Evolutionary conservation across 768 basidiomycete genomes (phyloP).

Genomic region (Hypholoma sublateritium): DNA sequence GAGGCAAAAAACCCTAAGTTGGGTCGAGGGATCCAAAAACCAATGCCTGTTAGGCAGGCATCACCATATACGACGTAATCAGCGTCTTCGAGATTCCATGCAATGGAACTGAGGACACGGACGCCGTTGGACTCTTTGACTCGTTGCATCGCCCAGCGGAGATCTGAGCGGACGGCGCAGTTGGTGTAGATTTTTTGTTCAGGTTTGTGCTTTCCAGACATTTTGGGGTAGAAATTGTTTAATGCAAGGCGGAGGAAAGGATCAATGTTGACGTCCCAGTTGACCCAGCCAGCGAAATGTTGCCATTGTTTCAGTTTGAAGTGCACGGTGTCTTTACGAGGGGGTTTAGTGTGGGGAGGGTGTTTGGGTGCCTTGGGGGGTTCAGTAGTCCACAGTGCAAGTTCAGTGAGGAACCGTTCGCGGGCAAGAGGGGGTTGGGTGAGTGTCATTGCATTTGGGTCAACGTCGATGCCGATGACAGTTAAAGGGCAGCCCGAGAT

Average conservation of each 20-base stretch:
- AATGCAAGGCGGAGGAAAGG: conserved; percentile 34
- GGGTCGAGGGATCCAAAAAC: conserved; percentile 25
- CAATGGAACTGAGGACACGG: conserved; percentile 11
- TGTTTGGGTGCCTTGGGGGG: too few relatives aligned
- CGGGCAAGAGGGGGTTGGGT: conserved; percentile 7
- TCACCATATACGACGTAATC: conserved; percentile 21
- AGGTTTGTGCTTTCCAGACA: conserved; percentile 20
- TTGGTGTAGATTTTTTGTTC: conserved; percentile 26
- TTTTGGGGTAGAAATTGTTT: conserved; percentile 32
- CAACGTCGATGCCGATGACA: conserved; percentile 40
- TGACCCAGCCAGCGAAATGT: conserved; percentile 34
- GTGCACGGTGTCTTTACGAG: background rate
- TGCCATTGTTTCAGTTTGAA: conserved; percentile 16
- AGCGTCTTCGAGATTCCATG: conserved; percentile 12
- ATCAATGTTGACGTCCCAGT: conserved; percentile 41
- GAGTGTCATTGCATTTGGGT: conserved; percentile 29
- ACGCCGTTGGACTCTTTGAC: conserved; percentile 5
- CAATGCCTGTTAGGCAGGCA: conserved; percentile 25
- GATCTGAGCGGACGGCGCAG: conserved; percentile 21
- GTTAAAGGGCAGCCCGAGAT: conserved; percentile 27
- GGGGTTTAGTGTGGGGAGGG: too few relatives aligned
- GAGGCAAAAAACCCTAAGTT: background rate
- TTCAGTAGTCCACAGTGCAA: background rate
- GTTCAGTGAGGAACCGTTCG: background rate
- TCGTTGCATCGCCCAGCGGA: conserved; percentile 31